Evolutionary conservation across 2,329 filamentous ascomycete species (phyloP), one percentile per base, ranked within the genome.

Genomic region (Calonectria fujianensis): DNA sequence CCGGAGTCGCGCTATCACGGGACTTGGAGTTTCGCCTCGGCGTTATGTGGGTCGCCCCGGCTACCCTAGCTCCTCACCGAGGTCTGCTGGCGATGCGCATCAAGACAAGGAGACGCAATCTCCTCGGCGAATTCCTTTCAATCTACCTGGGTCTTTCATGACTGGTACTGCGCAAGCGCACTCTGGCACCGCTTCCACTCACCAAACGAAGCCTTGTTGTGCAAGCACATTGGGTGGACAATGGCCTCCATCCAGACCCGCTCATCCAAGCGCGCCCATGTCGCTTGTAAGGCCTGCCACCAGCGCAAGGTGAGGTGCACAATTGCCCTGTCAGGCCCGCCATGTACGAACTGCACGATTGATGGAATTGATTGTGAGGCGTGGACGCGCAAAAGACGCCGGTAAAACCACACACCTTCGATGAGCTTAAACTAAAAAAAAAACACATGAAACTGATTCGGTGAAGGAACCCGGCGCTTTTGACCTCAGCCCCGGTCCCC

Each of bases 251-350:
- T 63, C 3, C 57, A 63, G 57, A 63, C 57, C 37, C 61, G 61
- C 61, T 54, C 65, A 20, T 63, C 37, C 32, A 72, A 61, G 24
- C 70, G 70, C 14, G 70, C 70, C 27, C 63, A 75, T 18, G 74
- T 76, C n/a, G 79, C 78, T 8, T 80, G 75, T 32, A 75, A 75
- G 29, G 74, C 78, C 39, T 81, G 79, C 54, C 74, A 80, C 10
- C 50, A 57, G 27, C 77, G 80, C 31, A 80, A 81, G 51, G 79
- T 81, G 27, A 72, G 80, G 27, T 81, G 80, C n/a, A 78, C 54
- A 0, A 73, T 81, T 48, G 72, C 79, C 10, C 48, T 76, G 29
- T 77, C 76, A 2, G 80, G 80, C 1, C 73, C 63, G 4, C 78
- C 80, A 1, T 81, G 80, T 68, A 74, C 74, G 39, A 81, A 81